Evolutionary conservation across 2,329 filamentous ascomycete genomes (phyloP).

Genomic region (Ascochyta fabae): DNA sequence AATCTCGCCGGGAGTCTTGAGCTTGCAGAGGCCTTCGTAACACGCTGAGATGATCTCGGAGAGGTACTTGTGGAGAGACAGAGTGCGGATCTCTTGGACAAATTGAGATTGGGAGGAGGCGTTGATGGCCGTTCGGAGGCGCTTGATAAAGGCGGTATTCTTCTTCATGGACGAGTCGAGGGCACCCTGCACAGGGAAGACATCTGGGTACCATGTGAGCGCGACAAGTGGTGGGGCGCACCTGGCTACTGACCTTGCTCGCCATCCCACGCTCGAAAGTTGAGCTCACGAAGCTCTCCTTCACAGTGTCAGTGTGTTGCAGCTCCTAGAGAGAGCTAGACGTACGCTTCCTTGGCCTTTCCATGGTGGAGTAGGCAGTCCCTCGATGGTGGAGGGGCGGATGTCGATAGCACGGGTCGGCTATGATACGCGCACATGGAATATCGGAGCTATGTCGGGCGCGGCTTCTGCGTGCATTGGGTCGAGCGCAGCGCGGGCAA

Average conservation of each 20-base stretch:
- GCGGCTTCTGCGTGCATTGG: conserved; percentile 46
- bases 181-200: conserved; percentile 77
- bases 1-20: conserved; percentile 91
- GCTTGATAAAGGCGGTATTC: conserved; percentile 97
- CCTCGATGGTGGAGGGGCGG: conserved; percentile 45
- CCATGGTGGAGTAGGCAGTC: conserved; percentile 51
- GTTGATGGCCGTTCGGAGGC: conserved; percentile 87
- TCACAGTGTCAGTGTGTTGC: conserved; percentile 31
- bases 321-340: neutral
- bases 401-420: conserved; percentile 38
- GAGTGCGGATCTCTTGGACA: conserved; percentile 84
- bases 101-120: conserved; percentile 81
- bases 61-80: conserved; percentile 94
- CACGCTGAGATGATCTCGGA: conserved; percentile 96
- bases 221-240: conserved; percentile 12
- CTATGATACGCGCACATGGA: conserved; percentile 47
- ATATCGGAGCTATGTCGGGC: conserved; percentile 40
- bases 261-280: conserved; percentile 86
- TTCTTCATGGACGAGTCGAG: conserved; percentile 97
- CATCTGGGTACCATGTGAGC: conserved; percentile 61
- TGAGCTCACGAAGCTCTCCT: conserved; percentile 92
- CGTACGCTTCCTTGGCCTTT: conserved; percentile 58
- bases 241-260: conserved; percentile 70
- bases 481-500: conserved; percentile 28
- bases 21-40: conserved; percentile 89